Conservation (phyloP, 2,329 filamentous ascomycete genomes). For the Graphilbum sp. region DNA sequence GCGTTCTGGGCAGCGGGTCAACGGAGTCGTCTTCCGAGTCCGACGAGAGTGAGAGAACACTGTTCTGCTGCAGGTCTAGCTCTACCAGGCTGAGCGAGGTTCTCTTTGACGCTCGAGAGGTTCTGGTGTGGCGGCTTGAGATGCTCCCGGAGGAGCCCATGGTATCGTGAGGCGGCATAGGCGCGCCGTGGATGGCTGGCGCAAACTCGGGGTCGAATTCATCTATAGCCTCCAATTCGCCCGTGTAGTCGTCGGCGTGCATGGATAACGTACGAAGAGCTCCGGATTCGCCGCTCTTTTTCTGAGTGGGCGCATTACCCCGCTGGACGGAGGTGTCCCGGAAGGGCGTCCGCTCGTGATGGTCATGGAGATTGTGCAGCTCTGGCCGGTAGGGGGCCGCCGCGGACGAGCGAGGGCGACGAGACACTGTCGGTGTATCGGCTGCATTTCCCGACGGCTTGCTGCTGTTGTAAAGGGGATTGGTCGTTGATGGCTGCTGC, state of each 20-base stretch:
- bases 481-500: background rate
- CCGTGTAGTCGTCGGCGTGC: background rate
- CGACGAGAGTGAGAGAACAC: conserved; percentile 39
- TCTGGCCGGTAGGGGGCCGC: conserved; percentile 10
- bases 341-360: conserved; percentile 41
- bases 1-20: conserved; percentile 16
- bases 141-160: conserved; percentile 31
- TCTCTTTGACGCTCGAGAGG: conserved; percentile 34
- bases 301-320: too few relatives aligned
- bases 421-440: background rate
- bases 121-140: conserved; percentile 38
- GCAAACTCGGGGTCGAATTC: background rate
- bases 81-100: conserved; percentile 31
- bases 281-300: too few relatives aligned
- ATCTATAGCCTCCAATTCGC: background rate
- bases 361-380: conserved; percentile 35
- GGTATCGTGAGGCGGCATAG: too few relatives aligned
- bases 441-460: too few relatives aligned
- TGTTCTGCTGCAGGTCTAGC: conserved; percentile 36
- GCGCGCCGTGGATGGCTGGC: background rate
- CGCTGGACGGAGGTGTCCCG: conserved; percentile 14
- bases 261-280: too few relatives aligned
- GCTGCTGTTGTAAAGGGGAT: background rate
- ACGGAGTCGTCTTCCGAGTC: conserved; percentile 34
- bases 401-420: background rate